Evolutionary conservation across 1,284 basidiomycete species (phyloP), one percentile per base, ranked within the genome.

Genomic region (Thelephora terrestris): DNA sequence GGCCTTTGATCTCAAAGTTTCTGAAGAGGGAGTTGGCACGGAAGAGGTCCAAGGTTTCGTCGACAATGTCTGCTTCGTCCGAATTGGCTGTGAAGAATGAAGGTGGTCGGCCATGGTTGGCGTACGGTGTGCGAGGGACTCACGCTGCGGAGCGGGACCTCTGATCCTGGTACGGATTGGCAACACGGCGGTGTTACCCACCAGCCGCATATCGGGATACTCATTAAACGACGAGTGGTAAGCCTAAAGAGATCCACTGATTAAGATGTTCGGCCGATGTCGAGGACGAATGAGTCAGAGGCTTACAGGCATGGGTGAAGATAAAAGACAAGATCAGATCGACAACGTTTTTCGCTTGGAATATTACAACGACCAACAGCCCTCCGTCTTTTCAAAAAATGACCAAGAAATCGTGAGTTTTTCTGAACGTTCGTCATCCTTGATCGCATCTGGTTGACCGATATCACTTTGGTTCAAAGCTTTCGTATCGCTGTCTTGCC

Each of bases 1-100:
- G 86, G 23, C 96, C 91, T 69, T 98, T 97, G 80, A 99, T 99
- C 74, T 99, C 96, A 64, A 99, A 99, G 74, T 99, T 99, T 62
- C 96, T 87, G 71, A 99, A 99, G 53, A 99, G 85, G 43, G 93
- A 96, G 71, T 99, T 99, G 62, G 96, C 94, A 46, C 96, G 87
- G 73, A 99, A 99, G 50, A 99, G 82, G 70, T 97, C 91, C 47
- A 99, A 75, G 3, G 92, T 85, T 71, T 99, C 96, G 67, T 98
- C 94, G 56, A 99, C 79, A 58, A 99, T 93, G 66, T 99, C 96
- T 37, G 81, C 76, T 53, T 82, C 73, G 10, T 78, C 76, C 0
- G 82, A 74, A 64, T 95, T 90, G 56, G 87, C 91, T 83, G 58
- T 10, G 16, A 46, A 14, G 10, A 18, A 23, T 17, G 35, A 14